phyloP scores from a whole-genome alignment of 2,329 filamentous ascomycete genomes.

The Hymenoscyphus fructigenus region DNA sequence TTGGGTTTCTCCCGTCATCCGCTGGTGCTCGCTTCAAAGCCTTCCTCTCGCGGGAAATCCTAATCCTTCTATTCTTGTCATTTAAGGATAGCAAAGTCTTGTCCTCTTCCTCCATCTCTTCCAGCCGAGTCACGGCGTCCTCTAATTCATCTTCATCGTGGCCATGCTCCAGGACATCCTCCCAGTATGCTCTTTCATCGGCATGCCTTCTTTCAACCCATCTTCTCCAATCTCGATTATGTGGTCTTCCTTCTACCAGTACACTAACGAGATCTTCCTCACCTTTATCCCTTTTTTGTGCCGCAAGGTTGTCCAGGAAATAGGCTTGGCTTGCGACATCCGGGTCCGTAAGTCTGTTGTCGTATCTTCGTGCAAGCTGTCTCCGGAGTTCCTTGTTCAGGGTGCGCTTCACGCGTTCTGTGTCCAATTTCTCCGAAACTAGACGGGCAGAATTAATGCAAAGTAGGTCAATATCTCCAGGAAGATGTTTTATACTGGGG shows the following conservation, averaged over 20 bases:
- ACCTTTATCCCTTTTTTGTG: constrained; percentile 61
- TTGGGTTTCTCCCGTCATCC: not conserved
- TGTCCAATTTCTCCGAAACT: constrained; percentile 61
- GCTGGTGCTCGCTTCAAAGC: not conserved
- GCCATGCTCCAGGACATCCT: constrained; percentile 18
- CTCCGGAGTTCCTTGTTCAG: not conserved
- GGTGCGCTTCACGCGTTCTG: constrained; percentile 41
- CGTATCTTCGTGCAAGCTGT: constrained; percentile 11
- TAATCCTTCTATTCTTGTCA: not conserved
- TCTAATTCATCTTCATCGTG: not conserved
- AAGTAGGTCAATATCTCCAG: constrained; percentile 66
- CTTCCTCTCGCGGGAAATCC: not conserved
- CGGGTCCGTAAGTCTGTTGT: constrained; percentile 31
- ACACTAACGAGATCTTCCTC: constrained; percentile 66
- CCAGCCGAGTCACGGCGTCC: not conserved
- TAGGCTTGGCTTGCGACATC: constrained; percentile 44
- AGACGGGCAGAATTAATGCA: constrained; percentile 70
- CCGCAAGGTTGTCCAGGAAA: constrained; percentile 66
- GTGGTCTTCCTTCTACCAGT: constrained; percentile 43
- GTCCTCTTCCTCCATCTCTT: constrained; percentile 11
- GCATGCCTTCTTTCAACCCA: constrained; percentile 20
- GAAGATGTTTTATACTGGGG: constrained; percentile 51
- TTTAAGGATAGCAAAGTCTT: not conserved
- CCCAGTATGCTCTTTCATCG: constrained; percentile 21
- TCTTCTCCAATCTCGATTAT: constrained; percentile 25